Evolutionary conservation across 2,329 filamentous ascomycete species (phyloP).

Genomic region (Pseudovirgaria hyperparasitica): DNA sequence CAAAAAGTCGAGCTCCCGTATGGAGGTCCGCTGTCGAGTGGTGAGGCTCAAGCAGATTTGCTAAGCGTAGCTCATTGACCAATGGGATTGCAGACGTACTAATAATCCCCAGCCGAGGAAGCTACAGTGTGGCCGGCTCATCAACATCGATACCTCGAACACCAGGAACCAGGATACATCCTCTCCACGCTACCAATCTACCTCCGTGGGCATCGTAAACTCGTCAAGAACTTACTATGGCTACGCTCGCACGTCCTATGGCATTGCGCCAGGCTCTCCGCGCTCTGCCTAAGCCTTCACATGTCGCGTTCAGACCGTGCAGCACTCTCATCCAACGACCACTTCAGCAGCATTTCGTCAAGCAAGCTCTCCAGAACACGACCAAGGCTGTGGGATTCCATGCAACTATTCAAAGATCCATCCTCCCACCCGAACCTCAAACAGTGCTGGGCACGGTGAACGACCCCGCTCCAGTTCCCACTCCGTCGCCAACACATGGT

Average conservation of each 20-base stretch:
- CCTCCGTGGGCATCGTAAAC: too few species aligned
- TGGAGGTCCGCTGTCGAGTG: conserved; percentile 7
- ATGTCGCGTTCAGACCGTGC: too few species aligned
- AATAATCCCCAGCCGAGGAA: too few species aligned
- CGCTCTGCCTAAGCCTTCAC: too few species aligned
- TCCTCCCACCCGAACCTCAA: conserved; percentile 80
- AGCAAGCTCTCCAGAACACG: conserved; percentile 26
- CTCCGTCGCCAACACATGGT: conserved; percentile 65
- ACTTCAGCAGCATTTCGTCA: conserved; percentile 27
- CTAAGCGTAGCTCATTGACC: neutral
- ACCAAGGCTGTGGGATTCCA: conserved; percentile 68
- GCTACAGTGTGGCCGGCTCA: conserved; percentile 3
- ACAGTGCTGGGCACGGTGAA: conserved; percentile 72
- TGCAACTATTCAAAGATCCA: conserved; percentile 59
- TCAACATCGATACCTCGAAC: conserved; percentile 4
- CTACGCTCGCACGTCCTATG: conserved; percentile 38
- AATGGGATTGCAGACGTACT: neutral
- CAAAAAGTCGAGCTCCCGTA: conserved; percentile 26
- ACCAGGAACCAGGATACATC: conserved; percentile 1
- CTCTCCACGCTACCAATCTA: too few species aligned
- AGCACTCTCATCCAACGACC: conserved; percentile 21
- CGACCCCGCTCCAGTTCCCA: conserved; percentile 66
- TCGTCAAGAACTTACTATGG: too few species aligned
- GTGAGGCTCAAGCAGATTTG: conserved; percentile 6
- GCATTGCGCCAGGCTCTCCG: conserved; percentile 38